Evolutionary conservation across 768 basidiomycete species (phyloP).

Genomic region (Tylopilus balloui): DNA sequence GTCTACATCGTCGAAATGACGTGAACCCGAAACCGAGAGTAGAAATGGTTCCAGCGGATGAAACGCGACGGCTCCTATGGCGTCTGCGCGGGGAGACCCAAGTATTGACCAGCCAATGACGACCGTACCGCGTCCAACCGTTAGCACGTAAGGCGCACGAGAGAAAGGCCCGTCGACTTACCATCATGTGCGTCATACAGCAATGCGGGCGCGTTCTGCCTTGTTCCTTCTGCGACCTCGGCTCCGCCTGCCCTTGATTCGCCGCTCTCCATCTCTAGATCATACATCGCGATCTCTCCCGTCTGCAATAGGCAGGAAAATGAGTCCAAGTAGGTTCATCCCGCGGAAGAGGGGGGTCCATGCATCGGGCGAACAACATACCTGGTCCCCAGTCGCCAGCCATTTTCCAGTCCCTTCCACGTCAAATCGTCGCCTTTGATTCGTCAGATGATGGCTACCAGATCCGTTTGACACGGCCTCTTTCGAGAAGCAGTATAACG

Average conservation of each 20-base stretch:
- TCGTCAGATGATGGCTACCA: slow-evolving; percentile 39
- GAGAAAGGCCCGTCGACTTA: slow-evolving; percentile 24
- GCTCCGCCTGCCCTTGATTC: slow-evolving; percentile 3
- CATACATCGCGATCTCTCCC: slow-evolving; percentile 59
- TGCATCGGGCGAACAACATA: slow-evolving; percentile 25
- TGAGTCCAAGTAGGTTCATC: neutral
- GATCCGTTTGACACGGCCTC: neutral
- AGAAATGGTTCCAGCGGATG: slow-evolving; percentile 59
- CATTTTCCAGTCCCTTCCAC: slow-evolving; percentile 63
- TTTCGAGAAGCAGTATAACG: slow-evolving; percentile 36
- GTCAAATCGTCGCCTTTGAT: slow-evolving; percentile 79
- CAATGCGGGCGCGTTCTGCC: slow-evolving; percentile 28
- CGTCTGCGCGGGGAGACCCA: slow-evolving; percentile 46
- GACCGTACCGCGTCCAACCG: neutral
- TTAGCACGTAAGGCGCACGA: neutral
- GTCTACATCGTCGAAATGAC: slow-evolving; percentile 48
- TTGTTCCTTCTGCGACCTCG: neutral
- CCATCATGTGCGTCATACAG: slow-evolving; percentile 55
- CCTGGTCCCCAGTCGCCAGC: slow-evolving; percentile 67
- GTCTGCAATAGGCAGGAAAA: slow-evolving; percentile 33
- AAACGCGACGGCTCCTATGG: slow-evolving; percentile 68
- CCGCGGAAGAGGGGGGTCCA: neutral
- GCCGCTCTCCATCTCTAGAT: slow-evolving; percentile 32
- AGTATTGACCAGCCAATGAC: neutral
- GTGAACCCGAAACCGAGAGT: slow-evolving; percentile 70